phyloP scores from a whole-genome alignment of 805 yeast genomes.

The Huiozyma naganishii region DNA sequence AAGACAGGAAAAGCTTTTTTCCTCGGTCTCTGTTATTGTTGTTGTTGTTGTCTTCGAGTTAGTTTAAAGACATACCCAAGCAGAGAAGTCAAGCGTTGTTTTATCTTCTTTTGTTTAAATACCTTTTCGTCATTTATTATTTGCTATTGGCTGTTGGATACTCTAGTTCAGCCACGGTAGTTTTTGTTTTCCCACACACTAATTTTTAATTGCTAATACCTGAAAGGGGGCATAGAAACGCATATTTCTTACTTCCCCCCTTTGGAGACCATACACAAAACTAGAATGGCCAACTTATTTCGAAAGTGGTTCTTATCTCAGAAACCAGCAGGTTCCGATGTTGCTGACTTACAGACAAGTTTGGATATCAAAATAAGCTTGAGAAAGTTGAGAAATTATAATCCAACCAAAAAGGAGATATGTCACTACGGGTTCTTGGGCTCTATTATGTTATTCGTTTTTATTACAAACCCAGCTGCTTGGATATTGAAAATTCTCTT shows the following conservation, averaged over 20 bases:
- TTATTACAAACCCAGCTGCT: conserved; percentile 46
- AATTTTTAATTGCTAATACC: no score
- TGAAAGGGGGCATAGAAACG: no score
- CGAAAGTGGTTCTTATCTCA: conserved; percentile 44
- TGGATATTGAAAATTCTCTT: conserved; percentile 29
- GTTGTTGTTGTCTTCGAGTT: no score
- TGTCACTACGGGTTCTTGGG: conserved; percentile 41
- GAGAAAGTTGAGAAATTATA: conserved; percentile 32
- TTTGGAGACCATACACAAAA: neutral
- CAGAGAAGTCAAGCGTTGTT: no score
- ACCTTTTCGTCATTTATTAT: no score
- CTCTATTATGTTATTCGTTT: conserved; percentile 46
- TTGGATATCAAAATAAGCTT: conserved; percentile 36
- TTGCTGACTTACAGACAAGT: conserved; percentile 36
- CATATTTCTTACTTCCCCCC: neutral
- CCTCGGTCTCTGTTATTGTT: no score
- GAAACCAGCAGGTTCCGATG: conserved; percentile 36
- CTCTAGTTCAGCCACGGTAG: no score
- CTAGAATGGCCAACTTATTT: conserved; percentile 29
- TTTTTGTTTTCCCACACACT: no score
- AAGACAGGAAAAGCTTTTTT: no score
- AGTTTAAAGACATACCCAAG: no score
- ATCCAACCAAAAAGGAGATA: conserved; percentile 39
- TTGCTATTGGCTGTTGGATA: no score
- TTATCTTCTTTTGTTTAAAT: no score